phyloP scores from a whole-genome alignment of 2,329 filamentous ascomycete species.

The Didymella segeticola region DNA sequence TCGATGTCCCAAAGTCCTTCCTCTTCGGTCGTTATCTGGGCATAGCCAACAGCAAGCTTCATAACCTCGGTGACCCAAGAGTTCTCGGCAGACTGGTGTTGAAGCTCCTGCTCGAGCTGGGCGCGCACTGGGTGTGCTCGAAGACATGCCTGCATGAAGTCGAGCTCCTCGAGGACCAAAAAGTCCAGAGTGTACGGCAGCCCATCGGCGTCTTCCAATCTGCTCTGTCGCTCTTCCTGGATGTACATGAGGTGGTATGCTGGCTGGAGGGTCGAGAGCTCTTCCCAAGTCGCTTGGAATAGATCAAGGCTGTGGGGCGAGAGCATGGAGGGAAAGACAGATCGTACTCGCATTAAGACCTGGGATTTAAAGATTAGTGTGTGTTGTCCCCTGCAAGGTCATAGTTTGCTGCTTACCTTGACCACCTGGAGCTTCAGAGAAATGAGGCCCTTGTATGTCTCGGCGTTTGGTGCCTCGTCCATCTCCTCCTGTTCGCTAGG shows the following conservation, averaged over 20 bases:
- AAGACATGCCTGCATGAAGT: constrained; percentile 91
- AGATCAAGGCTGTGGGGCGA: constrained; percentile 81
- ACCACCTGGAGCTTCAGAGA: constrained; percentile 93
- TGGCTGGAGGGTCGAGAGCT: constrained; percentile 75
- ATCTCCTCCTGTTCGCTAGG: constrained; percentile 65
- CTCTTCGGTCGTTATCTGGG: constrained; percentile 90
- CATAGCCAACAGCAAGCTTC: constrained; percentile 82
- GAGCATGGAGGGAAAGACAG: constrained; percentile 81
- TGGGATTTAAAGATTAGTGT: constrained; percentile 64
- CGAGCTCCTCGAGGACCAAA: constrained; percentile 89
- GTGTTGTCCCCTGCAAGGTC: neutral
- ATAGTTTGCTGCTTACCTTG: constrained; percentile 59
- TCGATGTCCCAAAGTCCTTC: constrained; percentile 97
- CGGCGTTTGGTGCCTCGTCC: constrained; percentile 61
- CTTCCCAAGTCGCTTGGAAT: constrained; percentile 89
- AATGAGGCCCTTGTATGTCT: constrained; percentile 80
- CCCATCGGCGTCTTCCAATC: constrained; percentile 86
- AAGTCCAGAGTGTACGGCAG: constrained; percentile 96
- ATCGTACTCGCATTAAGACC: constrained; percentile 85
- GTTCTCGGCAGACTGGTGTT: constrained; percentile 58
- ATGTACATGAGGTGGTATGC: constrained; percentile 86
- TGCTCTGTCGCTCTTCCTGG: constrained; percentile 81
- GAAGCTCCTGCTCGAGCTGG: constrained; percentile 83
- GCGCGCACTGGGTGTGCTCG: constrained; percentile 86
- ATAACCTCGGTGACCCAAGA: constrained; percentile 89